phyloP scores from a whole-genome alignment of 2,329 filamentous ascomycete genomes.

The Aspergillus sergii region DNA sequence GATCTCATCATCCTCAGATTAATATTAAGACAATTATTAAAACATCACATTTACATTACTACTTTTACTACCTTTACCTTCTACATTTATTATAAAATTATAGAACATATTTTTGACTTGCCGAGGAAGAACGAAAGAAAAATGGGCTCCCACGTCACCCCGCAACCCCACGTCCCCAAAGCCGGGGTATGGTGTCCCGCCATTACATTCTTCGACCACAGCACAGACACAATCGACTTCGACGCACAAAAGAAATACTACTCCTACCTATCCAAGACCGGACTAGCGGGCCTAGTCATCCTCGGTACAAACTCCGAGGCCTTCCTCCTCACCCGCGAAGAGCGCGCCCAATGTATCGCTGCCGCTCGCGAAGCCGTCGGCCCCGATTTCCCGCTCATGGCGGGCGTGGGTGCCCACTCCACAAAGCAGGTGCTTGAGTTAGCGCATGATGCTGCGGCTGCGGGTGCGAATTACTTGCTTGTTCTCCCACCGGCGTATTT shows the following conservation, averaged over 20 bases:
- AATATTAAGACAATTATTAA: background rate
- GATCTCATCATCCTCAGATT: background rate
- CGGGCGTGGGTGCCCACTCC: conserved; percentile 66
- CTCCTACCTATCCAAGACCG: conserved; percentile 53
- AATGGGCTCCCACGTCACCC: conserved; percentile 20
- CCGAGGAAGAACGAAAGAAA: background rate
- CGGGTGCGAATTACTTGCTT: conserved; percentile 64
- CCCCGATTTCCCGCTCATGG: conserved; percentile 61
- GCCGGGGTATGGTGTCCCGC: conserved; percentile 56
- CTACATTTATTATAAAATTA: background rate
- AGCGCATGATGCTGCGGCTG: conserved; percentile 59
- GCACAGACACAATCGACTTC: conserved; percentile 53
- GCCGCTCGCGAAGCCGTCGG: conserved; percentile 59
- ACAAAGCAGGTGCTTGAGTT: conserved; percentile 65
- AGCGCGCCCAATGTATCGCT: conserved; percentile 59
- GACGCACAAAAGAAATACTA: conserved; percentile 55
- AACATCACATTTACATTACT: background rate
- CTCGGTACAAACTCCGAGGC: conserved; percentile 61
- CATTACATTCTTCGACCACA: conserved; percentile 57
- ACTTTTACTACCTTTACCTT: background rate
- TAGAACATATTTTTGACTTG: background rate
- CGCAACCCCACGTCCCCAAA: conserved; percentile 24
- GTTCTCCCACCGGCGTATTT: conserved; percentile 68
- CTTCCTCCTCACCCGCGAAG: conserved; percentile 61
- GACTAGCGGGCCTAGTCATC: conserved; percentile 56